Evolutionary conservation across 345 rosid genomes (phyloP).

Genomic region (Arabidopsis thaliana): TAIR10.1 NC_003070.9:1270501-1271000

Average conservation of each 20-base stretch:
- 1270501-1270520: constrained; percentile 59
- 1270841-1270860: constrained; percentile 58
- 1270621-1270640: constrained; percentile 95
- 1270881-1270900: constrained; percentile 32
- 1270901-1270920: constrained; percentile 48
- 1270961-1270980: constrained; percentile 32
- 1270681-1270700: constrained; percentile 82
- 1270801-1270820: constrained; percentile 13
- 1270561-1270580: constrained; percentile 73
- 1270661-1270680: constrained; percentile 92
- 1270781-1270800: constrained; percentile 8
- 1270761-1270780: constrained; percentile 19
- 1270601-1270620: constrained; percentile 60
- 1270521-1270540: constrained; percentile 20
- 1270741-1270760: constrained; percentile 67
- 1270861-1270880: constrained; percentile 24
- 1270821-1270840: constrained; percentile 47
- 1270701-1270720: constrained; percentile 84
- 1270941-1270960: constrained; percentile 28
- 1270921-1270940: constrained; percentile 46
- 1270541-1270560: not conserved
- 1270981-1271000: constrained; percentile 12
- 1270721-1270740: constrained; percentile 64
- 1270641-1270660: constrained; percentile 98
- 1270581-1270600: constrained; percentile 79